Conservation (phyloP, 169 alveolate species). For the Cryptosporidium muris region DNA sequence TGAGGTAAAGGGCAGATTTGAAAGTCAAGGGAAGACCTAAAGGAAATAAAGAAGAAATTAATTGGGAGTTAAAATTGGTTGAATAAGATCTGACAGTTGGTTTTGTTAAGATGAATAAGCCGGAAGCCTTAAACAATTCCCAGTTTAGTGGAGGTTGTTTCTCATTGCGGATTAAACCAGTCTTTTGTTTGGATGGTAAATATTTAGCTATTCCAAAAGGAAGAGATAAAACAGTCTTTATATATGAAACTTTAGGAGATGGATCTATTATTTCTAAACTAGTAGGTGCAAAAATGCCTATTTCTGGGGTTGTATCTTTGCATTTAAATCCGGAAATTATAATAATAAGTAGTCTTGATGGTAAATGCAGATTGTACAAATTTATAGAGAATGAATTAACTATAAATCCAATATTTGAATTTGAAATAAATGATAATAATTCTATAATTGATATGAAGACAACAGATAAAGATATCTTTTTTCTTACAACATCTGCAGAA, state of each 20-base stretch:
- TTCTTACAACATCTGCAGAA: background rate
- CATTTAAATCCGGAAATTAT: background rate
- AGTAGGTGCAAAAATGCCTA: background rate
- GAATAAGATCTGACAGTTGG: too few species aligned
- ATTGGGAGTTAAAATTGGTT: background rate
- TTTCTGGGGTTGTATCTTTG: background rate
- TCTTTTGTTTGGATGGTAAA: slow-evolving; percentile 38
- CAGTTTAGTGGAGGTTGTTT: slow-evolving; percentile 45
- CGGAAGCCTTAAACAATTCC: background rate
- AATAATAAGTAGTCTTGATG: slow-evolving; percentile 1
- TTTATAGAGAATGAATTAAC: background rate
- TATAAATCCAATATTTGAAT: background rate
- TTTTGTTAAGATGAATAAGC: too few species aligned
- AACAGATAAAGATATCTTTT: background rate
- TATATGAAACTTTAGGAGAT: slow-evolving; percentile 38
- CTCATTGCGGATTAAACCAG: slow-evolving; percentile 60
- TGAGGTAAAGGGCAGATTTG: too few species aligned
- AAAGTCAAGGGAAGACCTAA: too few species aligned
- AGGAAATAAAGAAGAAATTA: slow-evolving; percentile 1
- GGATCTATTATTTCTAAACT: slow-evolving; percentile 2
- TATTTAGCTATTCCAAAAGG: slow-evolving; percentile 47
- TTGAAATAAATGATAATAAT: background rate
- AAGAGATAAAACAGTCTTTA: slow-evolving; percentile 9
- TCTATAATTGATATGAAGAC: background rate
- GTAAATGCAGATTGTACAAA: slow-evolving; percentile 13